Evolutionary conservation across 768 basidiomycete species (phyloP), one percentile per base, ranked within the genome.

Genomic region (Suillus placidus): DNA sequence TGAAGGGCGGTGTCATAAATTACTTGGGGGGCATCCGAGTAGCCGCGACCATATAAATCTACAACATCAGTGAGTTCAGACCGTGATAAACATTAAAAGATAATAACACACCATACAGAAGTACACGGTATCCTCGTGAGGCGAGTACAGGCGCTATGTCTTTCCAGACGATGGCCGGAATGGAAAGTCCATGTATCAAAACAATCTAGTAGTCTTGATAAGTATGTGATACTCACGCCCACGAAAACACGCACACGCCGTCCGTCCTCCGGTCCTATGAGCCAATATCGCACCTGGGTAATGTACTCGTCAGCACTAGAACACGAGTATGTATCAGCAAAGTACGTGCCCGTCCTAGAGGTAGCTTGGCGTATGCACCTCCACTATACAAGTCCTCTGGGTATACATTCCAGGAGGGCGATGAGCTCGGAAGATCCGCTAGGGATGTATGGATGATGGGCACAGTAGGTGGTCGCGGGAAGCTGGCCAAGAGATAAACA

Each of bases 41-140:
- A 94, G 6, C 92, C 92, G 45, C 92, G 84, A 14, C 92, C 93
- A 66, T 92, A 93, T 23, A 93, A 80, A 78, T 94, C 92, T 92
- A 66, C 18, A 18, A 3, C 6, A 61, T n/a, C 3, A 35, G 9
- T n/a, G 16, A 20, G 20, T 58, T 70, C 66, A 68, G 37, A 49
- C 20, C 45, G n/a, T 34, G 34, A 30, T 23, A 51, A 30, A 38
- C 13, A 55, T 26, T 60, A 20, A 45, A 60, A 55, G 23, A 20
- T 7, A 23, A 45, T 51, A 32, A 72, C 79, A 30, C 49, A 91
- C 91, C 91, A 68, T 92, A 94, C 8, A 92, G 80, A 32, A 94
- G 82, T 56, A 94, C 88, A 64, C 89, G 89, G 78, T 86, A 89
- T 8, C 91, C 91, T 62, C 78, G 81, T 9, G 82, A 77, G 20